phyloP scores from a whole-genome alignment of 345 rosid genomes.

The Brassica rapa region DNA sequence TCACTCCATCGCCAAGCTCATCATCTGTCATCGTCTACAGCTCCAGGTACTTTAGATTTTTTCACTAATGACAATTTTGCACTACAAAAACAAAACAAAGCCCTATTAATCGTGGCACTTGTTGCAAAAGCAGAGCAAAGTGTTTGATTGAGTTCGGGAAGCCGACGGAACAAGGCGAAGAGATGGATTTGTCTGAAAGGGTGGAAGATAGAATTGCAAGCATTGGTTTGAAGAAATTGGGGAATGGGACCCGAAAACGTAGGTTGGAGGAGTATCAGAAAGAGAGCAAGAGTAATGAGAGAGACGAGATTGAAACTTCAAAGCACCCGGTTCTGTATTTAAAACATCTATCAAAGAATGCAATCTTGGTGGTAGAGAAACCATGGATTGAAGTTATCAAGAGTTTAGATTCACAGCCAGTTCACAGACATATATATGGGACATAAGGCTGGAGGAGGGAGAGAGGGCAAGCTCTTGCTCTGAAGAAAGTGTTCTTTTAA shows the following conservation, averaged over 20 bases:
- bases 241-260: constrained; percentile 46
- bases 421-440: constrained; percentile 93
- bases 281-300: constrained; percentile 49
- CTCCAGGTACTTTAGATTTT: constrained; percentile 60
- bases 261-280: constrained; percentile 48
- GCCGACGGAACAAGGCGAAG: constrained; percentile 61
- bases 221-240: constrained; percentile 36
- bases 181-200: constrained; percentile 46
- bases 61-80: neutral
- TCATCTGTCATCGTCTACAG: constrained; percentile 75
- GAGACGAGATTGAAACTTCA: constrained; percentile 71
- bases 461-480: neutral
- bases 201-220: constrained; percentile 42
- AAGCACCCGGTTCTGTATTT: constrained; percentile 82
- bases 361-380: constrained; percentile 80
- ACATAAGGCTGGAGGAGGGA: constrained; percentile 40
- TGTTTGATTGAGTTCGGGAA: constrained; percentile 78
- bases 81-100: neutral
- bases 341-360: constrained; percentile 69
- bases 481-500: neutral
- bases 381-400: constrained; percentile 92
- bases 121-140: constrained; percentile 60
- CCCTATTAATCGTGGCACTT: neutral
- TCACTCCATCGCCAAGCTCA: constrained; percentile 60
- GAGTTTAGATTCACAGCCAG: constrained; percentile 68